Conservation (phyloP, 2,329 filamentous ascomycete species). For the Aspergillus pseudoterreus region DNA sequence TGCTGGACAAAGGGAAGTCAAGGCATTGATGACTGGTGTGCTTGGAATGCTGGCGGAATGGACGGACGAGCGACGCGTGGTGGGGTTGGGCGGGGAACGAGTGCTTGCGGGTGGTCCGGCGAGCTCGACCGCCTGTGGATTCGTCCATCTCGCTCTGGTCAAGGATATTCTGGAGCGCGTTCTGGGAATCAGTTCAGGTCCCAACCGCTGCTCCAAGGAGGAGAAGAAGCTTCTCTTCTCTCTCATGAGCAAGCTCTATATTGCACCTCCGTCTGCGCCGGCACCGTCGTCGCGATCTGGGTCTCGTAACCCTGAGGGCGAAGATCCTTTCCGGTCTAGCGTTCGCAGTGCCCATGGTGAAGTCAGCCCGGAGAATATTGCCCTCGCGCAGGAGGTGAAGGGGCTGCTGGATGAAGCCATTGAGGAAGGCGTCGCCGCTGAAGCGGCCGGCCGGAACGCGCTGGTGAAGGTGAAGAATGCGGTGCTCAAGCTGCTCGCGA, state of each 20-base stretch:
- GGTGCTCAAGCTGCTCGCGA: slow-evolving; percentile 38
- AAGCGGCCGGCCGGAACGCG: slow-evolving; percentile 43
- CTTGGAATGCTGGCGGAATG: slow-evolving; percentile 81
- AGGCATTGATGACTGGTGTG: slow-evolving; percentile 65
- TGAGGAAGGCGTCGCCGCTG: slow-evolving; percentile 40
- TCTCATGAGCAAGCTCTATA: slow-evolving; percentile 76
- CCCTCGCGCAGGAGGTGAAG: slow-evolving; percentile 52
- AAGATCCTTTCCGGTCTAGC: slow-evolving; percentile 57
- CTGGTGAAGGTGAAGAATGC: slow-evolving; percentile 45
- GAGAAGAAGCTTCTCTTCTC: slow-evolving; percentile 79
- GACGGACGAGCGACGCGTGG: slow-evolving; percentile 83
- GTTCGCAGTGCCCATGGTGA: slow-evolving; percentile 45
- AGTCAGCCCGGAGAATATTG: slow-evolving; percentile 49
- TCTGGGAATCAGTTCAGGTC: slow-evolving; percentile 44
- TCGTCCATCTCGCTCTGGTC: slow-evolving; percentile 77
- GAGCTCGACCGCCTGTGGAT: slow-evolving; percentile 59
- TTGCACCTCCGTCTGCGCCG: slow-evolving; percentile 61
- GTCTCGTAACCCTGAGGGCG: slow-evolving; percentile 50
- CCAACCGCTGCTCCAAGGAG: slow-evolving; percentile 53
- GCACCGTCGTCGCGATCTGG: slow-evolving; percentile 35
- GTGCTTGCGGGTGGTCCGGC: slow-evolving; percentile 49
- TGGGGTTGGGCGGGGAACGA: slow-evolving; percentile 55
- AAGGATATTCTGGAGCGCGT: slow-evolving; percentile 73
- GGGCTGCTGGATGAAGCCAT: slow-evolving; percentile 58
- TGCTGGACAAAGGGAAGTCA: slow-evolving; percentile 62